Conservation (phyloP, 805 yeast genomes). For the Candida chauliodis region DNA sequence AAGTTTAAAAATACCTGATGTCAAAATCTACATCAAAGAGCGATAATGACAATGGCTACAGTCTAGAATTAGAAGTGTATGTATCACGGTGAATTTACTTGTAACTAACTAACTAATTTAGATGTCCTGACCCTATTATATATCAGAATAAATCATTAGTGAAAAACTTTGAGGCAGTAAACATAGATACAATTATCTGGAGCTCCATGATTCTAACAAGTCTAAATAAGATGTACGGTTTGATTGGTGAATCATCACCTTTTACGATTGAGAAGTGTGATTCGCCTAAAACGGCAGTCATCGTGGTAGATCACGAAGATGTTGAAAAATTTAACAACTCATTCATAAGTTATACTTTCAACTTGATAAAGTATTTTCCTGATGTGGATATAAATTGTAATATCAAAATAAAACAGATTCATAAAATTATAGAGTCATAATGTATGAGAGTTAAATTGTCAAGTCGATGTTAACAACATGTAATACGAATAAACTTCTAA, state of each 20-base stretch:
- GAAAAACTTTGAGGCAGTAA: constrained; percentile 12
- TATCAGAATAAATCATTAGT: constrained; percentile 5
- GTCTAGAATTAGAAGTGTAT: no score
- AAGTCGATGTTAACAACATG: background rate
- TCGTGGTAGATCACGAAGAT: constrained; percentile 31
- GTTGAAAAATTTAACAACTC: constrained; percentile 26
- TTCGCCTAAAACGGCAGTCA: constrained; percentile 13
- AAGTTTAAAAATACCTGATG: no score
- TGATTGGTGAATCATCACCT: constrained; percentile 30
- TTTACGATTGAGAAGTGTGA: constrained; percentile 23
- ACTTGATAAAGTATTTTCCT: constrained; percentile 23
- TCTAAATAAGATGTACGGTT: constrained; percentile 28
- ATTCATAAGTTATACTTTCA: constrained; percentile 28
- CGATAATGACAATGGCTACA: no score
- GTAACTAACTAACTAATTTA: background rate
- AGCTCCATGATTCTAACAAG: constrained; percentile 21
- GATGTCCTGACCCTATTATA: constrained; percentile 6
- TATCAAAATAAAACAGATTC: constrained; percentile 15
- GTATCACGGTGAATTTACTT: no score
- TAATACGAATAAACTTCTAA: background rate
- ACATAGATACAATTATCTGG: constrained; percentile 32
- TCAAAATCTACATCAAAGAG: no score
- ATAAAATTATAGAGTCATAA: constrained; percentile 20
- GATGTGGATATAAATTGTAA: constrained; percentile 16
- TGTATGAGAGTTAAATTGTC: constrained; percentile 6